phyloP scores from a whole-genome alignment of 345 rosid species.

The Syzygium oleosum region DNA sequence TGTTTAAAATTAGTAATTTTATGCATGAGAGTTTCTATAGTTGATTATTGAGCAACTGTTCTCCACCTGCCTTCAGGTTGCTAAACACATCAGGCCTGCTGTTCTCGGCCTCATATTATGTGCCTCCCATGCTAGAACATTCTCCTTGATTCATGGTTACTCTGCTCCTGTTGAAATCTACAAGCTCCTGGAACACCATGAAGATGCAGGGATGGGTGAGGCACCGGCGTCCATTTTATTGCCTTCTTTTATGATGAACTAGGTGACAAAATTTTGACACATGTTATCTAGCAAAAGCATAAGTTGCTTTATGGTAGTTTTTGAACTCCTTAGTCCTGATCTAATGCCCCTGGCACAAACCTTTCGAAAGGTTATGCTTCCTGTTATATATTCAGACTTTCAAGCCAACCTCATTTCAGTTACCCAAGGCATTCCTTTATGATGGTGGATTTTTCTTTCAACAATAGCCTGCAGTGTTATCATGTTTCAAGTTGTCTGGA shows the following conservation, averaged over 20 bases:
- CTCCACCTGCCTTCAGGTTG: slow-evolving; percentile 42
- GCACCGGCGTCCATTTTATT: background rate
- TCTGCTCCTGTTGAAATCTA: slow-evolving; percentile 75
- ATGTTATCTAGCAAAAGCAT: background rate
- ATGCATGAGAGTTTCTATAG: background rate
- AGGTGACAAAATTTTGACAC: background rate
- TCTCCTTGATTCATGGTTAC: slow-evolving; percentile 80
- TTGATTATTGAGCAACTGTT: background rate
- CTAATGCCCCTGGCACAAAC: background rate
- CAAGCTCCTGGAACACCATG: slow-evolving; percentile 87
- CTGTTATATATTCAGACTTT: background rate
- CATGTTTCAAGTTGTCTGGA: background rate
- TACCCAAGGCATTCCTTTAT: background rate
- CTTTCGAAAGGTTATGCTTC: background rate
- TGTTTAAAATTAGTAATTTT: background rate
- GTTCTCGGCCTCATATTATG: slow-evolving; percentile 69
- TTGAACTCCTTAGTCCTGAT: background rate
- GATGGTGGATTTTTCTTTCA: background rate
- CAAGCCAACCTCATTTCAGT: background rate
- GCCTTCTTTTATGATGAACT: background rate
- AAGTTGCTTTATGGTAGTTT: background rate
- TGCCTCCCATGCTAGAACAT: slow-evolving; percentile 85
- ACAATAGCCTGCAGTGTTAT: background rate
- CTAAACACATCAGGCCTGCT: slow-evolving; percentile 62
- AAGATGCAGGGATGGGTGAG: slow-evolving; percentile 66